These are phyloP conservation scores for Candida boleticola DNA, from an alignment of 805 yeast genomes.

Conservation along the genomic window DNA sequence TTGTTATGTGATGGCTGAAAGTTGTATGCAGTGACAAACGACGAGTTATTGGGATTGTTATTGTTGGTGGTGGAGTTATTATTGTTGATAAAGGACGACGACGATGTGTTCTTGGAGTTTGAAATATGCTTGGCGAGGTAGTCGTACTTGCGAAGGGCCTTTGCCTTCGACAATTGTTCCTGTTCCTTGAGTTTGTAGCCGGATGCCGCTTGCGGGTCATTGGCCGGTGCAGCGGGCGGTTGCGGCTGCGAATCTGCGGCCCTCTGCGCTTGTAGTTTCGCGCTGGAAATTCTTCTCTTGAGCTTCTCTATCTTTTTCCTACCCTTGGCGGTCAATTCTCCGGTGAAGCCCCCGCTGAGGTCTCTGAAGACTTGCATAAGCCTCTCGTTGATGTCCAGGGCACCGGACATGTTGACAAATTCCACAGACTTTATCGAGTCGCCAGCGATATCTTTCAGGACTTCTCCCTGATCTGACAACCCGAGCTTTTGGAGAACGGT, in stretches of 20 bases:
- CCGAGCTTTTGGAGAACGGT: background rate
- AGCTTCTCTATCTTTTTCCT: conserved; percentile 16
- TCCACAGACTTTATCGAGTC: conserved; percentile 14
- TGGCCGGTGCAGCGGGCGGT: background rate
- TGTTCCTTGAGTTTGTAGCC: conserved; percentile 21
- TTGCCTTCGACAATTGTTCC: conserved; percentile 26
- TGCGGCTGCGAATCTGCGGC: conserved; percentile 2
- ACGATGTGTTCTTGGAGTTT: conserved; percentile 4
- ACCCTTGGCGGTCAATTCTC: conserved; percentile 31
- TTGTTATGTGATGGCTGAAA: background rate
- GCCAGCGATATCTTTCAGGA: conserved; percentile 16
- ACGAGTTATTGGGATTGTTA: no score
- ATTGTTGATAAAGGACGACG: background rate
- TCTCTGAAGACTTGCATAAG: conserved; percentile 21
- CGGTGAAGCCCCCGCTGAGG: conserved; percentile 22
- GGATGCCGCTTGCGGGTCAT: background rate
- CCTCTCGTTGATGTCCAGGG: conserved; percentile 21
- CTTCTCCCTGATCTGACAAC: conserved; percentile 9
- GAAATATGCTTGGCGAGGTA: conserved; percentile 31
- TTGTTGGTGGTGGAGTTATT: conserved; percentile 7
- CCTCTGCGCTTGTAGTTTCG: background rate
- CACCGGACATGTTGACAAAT: conserved; percentile 33
- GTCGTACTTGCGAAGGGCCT: conserved; percentile 24
- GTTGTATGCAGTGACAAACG: conserved; percentile 3
- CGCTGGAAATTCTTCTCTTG: conserved; percentile 4